These are phyloP conservation scores for Trifolium dubium DNA, from an alignment of 306 rosid species.

Conservation along the genomic window DNA sequence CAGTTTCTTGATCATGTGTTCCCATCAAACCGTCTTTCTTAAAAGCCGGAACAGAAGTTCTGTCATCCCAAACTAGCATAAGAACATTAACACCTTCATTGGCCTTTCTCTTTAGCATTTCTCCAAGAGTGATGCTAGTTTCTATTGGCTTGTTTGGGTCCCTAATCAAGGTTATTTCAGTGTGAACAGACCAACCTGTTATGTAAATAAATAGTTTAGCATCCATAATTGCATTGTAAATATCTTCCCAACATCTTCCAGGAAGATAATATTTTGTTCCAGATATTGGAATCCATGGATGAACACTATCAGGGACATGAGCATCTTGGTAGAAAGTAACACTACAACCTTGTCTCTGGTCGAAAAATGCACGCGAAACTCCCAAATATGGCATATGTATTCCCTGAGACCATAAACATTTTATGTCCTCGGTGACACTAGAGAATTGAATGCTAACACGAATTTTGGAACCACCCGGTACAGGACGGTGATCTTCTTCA, in stretches of 20 bases:
- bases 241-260: slow-evolving; percentile 80
- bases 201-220: slow-evolving; percentile 75
- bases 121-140: slow-evolving; percentile 52
- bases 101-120: slow-evolving; percentile 72
- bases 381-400: slow-evolving; percentile 53
- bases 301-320: slow-evolving; percentile 41
- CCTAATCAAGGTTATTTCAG: slow-evolving; percentile 60
- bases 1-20: slow-evolving; percentile 76
- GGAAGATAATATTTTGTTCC: slow-evolving; percentile 37
- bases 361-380: slow-evolving; percentile 69
- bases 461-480: slow-evolving; percentile 55
- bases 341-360: slow-evolving; percentile 64
- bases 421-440: slow-evolving; percentile 32
- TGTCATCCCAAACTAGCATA: slow-evolving; percentile 84
- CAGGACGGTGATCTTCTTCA: slow-evolving; percentile 61
- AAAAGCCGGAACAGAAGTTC: slow-evolving; percentile 50
- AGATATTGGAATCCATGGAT: slow-evolving; percentile 27
- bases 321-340: slow-evolving; percentile 88
- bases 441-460: slow-evolving; percentile 53
- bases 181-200: slow-evolving; percentile 78
- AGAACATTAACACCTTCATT: slow-evolving; percentile 69
- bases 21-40: slow-evolving; percentile 74
- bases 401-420: slow-evolving; percentile 57
- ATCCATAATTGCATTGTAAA: slow-evolving; percentile 57
- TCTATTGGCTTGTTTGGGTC: slow-evolving; percentile 30